Evolutionary conservation across 2,329 filamentous ascomycete species (phyloP).

Genomic region (Venturia oleaginea): DNA sequence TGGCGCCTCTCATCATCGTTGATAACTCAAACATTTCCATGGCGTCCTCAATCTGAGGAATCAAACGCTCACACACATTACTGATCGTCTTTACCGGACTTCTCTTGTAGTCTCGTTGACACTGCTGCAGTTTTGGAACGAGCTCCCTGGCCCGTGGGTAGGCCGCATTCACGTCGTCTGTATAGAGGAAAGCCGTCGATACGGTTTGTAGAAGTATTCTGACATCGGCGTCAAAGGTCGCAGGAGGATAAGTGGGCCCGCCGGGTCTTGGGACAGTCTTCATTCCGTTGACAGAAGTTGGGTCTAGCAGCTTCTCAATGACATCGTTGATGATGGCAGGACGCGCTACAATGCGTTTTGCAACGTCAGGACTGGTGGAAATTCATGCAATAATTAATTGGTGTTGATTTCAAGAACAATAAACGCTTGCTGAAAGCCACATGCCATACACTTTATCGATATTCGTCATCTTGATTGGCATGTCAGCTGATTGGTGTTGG

Average conservation of each 20-base stretch:
- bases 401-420: too few relatives aligned
- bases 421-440: too few relatives aligned
- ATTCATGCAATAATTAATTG: too few relatives aligned
- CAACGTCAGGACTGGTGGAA: not conserved
- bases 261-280: not conserved
- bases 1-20: not conserved
- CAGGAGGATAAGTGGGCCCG: not conserved
- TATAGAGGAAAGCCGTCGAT: not conserved
- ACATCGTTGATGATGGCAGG: not conserved
- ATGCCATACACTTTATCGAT: too few relatives aligned
- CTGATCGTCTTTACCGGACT: not conserved
- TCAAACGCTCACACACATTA: not conserved
- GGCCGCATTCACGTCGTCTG: not conserved
- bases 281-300: not conserved
- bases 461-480: too few relatives aligned
- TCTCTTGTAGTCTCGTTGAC: not conserved
- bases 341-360: not conserved
- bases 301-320: not conserved
- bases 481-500: too few relatives aligned
- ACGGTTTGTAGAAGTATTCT: not conserved
- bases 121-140: not conserved
- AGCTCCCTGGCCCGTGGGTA: not conserved
- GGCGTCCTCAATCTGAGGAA: not conserved
- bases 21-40: not conserved
- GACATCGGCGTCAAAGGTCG: not conserved